Evolutionary conservation across 1,284 basidiomycete species (phyloP), one percentile per base, ranked within the genome.

Genomic region (Chondrostereum purpureum): DNA sequence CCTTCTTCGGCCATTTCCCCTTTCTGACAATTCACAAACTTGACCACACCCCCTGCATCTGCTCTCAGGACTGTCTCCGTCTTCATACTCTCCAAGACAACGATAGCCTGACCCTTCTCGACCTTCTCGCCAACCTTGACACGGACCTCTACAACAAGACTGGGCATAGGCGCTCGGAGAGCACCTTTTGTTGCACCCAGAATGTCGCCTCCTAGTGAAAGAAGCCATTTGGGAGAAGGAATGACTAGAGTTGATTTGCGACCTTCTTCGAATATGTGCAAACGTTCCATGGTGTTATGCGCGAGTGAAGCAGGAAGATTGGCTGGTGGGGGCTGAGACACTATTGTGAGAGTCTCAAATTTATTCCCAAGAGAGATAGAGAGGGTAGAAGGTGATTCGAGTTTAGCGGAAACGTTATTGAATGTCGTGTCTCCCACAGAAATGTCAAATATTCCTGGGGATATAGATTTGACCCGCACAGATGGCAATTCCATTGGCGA

Each of bases 61-160:
- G 88, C 80, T 48, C 90, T 74, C 55, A 96, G 62, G 36, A 88
- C 88, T 42, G 88, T 94, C 69, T 93, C 92, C 52, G 90, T 94
- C 78, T 96, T 96, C 92, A 95, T 96, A 57, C 90, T 93, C 69
- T 95, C 92, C 54, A 95, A 65, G 16, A 95, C 81, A 21, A 92
- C 81, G 10, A 91, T 72, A 5, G 78, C 79, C 58, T 93, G 84
- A 0, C 89, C 90, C 60, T 78, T 79, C 60, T 81, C 78, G n/a
- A 95, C 87, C 31, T 63, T 66, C 47, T 93, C 83, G 0, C 91
- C 92, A 2, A 77, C 67, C 48, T 70, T 70, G 18, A 93, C 90
- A 38, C 77, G 76, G 40, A 94, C 83, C 51, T 95, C 91, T 3
- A 95, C 91, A 3, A 90, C 83, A 38, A 91, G 72, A 58, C 86